Conservation (phyloP, 441 rosid genomes). For the Pelargonium australe region DNA sequence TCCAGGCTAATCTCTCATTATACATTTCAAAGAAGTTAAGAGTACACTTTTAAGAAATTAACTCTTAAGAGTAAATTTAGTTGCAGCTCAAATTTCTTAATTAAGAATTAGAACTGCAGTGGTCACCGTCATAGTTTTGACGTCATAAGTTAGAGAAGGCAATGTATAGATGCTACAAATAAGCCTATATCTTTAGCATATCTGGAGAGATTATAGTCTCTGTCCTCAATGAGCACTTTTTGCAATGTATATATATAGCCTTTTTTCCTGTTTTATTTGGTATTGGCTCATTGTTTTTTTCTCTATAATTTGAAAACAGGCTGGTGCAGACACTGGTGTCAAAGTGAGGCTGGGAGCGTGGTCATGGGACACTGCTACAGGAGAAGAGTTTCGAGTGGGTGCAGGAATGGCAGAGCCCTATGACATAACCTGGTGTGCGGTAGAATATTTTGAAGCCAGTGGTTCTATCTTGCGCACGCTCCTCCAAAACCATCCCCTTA, state of each 20-base stretch:
- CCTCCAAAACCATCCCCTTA: constrained; percentile 40
- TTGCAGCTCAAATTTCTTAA: too few species aligned
- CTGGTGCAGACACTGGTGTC: constrained; percentile 47
- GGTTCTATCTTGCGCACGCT: constrained; percentile 68
- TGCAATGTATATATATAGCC: not conserved
- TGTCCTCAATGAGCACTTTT: not conserved
- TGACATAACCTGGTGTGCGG: constrained; percentile 82
- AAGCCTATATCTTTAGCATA: not conserved
- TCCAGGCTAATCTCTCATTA: too few species aligned
- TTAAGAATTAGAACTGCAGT: too few species aligned
- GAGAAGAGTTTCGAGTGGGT: constrained; percentile 89
- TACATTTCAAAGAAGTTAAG: too few species aligned
- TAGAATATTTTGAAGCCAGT: constrained; percentile 80
- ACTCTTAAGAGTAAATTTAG: too few species aligned
- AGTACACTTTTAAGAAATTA: too few species aligned
- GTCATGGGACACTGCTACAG: constrained; percentile 87
- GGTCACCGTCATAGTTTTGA: too few species aligned
- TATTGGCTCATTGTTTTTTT: constrained; percentile 7
- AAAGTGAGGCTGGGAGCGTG: constrained; percentile 84
- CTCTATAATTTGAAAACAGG: constrained; percentile 39
- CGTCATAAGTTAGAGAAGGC: too few species aligned
- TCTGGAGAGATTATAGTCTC: not conserved
- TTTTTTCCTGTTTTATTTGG: not conserved
- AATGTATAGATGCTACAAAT: not conserved
- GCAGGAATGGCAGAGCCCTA: constrained; percentile 97